Evolutionary conservation across 2,329 filamentous ascomycete species (phyloP).

Genomic region (Fusarium verrucosum): DNA sequence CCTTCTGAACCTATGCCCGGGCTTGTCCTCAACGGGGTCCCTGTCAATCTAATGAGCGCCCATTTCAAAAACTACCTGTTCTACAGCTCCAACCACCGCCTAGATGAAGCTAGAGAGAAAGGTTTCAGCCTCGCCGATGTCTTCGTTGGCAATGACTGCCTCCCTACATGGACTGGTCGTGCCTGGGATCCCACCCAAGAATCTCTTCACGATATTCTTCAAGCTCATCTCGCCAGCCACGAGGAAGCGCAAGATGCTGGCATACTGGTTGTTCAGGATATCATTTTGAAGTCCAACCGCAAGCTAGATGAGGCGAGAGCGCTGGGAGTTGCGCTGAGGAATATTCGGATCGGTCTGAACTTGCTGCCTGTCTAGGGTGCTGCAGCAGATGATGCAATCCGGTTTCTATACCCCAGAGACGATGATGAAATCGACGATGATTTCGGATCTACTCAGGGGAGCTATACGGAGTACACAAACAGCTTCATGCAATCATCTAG

Average conservation of each 20-base stretch:
- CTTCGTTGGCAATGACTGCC: slow-evolving; percentile 44
- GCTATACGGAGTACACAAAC: not conserved
- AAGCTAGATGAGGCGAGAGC: slow-evolving; percentile 41
- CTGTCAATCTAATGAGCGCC: slow-evolving; percentile 35
- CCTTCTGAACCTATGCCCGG: not conserved
- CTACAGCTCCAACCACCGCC: slow-evolving; percentile 35
- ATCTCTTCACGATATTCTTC: slow-evolving; percentile 42
- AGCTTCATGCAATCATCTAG: not conserved
- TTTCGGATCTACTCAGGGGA: not conserved
- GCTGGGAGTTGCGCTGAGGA: slow-evolving; percentile 30
- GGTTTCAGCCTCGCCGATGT: slow-evolving; percentile 33
- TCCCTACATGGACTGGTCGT: slow-evolving; percentile 43
- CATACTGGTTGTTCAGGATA: slow-evolving; percentile 22
- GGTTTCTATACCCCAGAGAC: not conserved
- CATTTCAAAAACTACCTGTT: slow-evolving; percentile 36
- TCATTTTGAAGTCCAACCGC: slow-evolving; percentile 43
- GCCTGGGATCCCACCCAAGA: slow-evolving; percentile 41
- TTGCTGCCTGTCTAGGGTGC: slow-evolving; percentile 46
- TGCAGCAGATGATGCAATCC: not conserved
- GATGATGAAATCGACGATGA: not conserved
- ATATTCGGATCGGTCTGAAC: slow-evolving; percentile 40
- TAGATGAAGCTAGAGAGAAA: slow-evolving; percentile 34
- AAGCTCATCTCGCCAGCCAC: slow-evolving; percentile 34
- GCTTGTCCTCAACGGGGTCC: slow-evolving; percentile 28
- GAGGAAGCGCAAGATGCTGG: slow-evolving; percentile 35